These are phyloP conservation scores for Sphaceloma murrayae DNA, from an alignment of 2,329 filamentous ascomycete species.

Conservation along the genomic window DNA sequence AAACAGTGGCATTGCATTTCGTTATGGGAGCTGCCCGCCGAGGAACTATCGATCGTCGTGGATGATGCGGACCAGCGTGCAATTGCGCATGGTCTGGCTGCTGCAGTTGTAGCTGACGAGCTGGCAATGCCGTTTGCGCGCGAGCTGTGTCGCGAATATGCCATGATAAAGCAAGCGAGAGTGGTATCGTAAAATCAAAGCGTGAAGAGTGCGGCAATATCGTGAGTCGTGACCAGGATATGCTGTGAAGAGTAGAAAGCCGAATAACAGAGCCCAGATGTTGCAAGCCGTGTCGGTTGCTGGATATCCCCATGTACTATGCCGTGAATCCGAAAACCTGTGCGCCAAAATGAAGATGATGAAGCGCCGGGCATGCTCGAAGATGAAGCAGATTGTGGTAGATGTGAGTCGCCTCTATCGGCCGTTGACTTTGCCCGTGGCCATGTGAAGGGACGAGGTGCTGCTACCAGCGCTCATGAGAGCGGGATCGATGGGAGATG, in stretches of 20 bases:
- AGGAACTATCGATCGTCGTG: too few relatives aligned
- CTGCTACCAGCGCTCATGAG: conserved; percentile 13
- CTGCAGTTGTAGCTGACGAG: too few relatives aligned
- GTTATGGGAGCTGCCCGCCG: too few relatives aligned
- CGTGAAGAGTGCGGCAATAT: background rate
- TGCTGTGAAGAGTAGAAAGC: background rate
- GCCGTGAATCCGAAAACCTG: background rate
- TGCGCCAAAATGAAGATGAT: too few relatives aligned
- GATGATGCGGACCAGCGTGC: too few relatives aligned
- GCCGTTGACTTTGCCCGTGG: conserved; percentile 15
- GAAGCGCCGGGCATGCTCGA: too few relatives aligned
- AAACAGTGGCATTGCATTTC: too few relatives aligned
- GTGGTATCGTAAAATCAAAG: background rate
- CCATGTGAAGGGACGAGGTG: conserved; percentile 10
- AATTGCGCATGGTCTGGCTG: too few relatives aligned
- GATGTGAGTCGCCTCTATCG: background rate
- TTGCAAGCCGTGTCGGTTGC: background rate
- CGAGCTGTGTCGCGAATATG: background rate
- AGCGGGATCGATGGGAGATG: conserved; percentile 17
- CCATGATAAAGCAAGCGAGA: background rate
- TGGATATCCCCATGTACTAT: background rate
- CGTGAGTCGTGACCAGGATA: background rate
- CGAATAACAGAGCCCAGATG: background rate
- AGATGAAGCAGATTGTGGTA: background rate
- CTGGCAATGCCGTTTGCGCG: too few relatives aligned